Evolutionary conservation across 2,329 filamentous ascomycete genomes (phyloP), one percentile per base, ranked within the genome.

Genomic region (Tolypocladium endophyticum): DNA sequence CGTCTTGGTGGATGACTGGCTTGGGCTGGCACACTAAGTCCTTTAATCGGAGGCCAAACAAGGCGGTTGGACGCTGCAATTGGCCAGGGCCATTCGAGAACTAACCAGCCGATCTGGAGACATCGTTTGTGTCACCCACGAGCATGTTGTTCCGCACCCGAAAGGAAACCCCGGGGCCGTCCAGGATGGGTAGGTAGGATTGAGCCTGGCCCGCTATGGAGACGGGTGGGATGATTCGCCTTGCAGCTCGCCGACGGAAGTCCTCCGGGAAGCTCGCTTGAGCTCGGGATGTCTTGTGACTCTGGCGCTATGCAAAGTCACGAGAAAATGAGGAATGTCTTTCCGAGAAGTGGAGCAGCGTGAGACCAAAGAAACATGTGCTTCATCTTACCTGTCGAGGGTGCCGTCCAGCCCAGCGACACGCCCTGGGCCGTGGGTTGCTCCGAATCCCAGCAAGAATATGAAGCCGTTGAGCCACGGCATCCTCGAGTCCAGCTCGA

Each of bases 391-490:
- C 93, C 91, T 95, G 79, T 97, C 93, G 74, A 97, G 78, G 72
- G 86, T 81, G 64, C 91, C 87, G 73, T 95, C 83, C 35, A 88
- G 84, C 68, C 83, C 81, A 70, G 89, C 91, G 64, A 96, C 74
- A 74, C 76, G 83, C 68, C 91, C 89, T 64, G 90, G 90, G 30
- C 92, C 90, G 68, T 80, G 79, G 69, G 93, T 75, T 68, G 86
- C 81, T 65, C 85, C 80, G 79, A 89, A 87, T 75, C 94, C 90
- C 65, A 88, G 72, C 73, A 96, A 82, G 60, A 89, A 88, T 61
- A 94, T 72, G 66, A 84, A 77, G 70, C 90, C 90, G 70, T 81
- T 81, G 60, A 96, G 81, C 93, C 93, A 97, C 64, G 93, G 93
- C 91, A 96, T 96, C 73, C 91, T 89, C 64, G 78, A 74, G 65